Percentiles rank a stretch among this genome's conserved stretches.
Evolutionary conservation across 768 basidiomycete species (phyloP).

Genomic region (Floccularia luteovirens): DNA sequence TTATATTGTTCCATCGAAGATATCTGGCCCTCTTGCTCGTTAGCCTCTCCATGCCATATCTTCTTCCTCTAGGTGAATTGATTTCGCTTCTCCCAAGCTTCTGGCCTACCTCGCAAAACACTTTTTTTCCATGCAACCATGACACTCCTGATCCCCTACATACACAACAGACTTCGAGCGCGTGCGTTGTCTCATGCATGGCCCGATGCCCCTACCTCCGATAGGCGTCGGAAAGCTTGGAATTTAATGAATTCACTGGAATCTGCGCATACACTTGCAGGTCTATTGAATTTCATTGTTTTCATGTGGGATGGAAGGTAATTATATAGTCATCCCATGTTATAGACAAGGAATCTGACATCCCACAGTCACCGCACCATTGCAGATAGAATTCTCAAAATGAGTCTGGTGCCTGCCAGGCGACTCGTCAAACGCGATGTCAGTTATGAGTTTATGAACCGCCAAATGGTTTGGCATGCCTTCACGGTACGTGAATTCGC

Average conservation of each 20-base stretch:
- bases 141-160: slow-evolving; percentile 72
- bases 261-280: slow-evolving; percentile 52
- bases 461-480: slow-evolving; percentile 98
- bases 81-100: slow-evolving; percentile 30
- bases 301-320: slow-evolving; percentile 88
- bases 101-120: slow-evolving; percentile 53
- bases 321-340: too few species aligned
- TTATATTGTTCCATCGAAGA: slow-evolving; percentile 33
- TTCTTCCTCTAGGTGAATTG: slow-evolving; percentile 6
- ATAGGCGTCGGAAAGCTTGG: slow-evolving; percentile 71
- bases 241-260: slow-evolving; percentile 58
- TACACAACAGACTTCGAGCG: slow-evolving; percentile 64
- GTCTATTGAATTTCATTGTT: slow-evolving; percentile 67
- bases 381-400: slow-evolving; percentile 66
- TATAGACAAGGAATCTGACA: too few species aligned
- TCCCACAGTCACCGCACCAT: slow-evolving; percentile 73
- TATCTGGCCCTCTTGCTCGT: slow-evolving; percentile 21
- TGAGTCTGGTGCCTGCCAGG: slow-evolving; percentile 70
- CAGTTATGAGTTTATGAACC: slow-evolving; percentile 98
- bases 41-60: slow-evolving; percentile 16
- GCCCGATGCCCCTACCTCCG: slow-evolving; percentile 85
- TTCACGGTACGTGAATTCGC: slow-evolving; percentile 67
- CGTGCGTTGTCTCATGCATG: slow-evolving; percentile 80
- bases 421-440: slow-evolving; percentile 71
- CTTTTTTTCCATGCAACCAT: slow-evolving; percentile 63